phyloP scores from a whole-genome alignment of 768 basidiomycete genomes.

The Mycena galopus region DNA sequence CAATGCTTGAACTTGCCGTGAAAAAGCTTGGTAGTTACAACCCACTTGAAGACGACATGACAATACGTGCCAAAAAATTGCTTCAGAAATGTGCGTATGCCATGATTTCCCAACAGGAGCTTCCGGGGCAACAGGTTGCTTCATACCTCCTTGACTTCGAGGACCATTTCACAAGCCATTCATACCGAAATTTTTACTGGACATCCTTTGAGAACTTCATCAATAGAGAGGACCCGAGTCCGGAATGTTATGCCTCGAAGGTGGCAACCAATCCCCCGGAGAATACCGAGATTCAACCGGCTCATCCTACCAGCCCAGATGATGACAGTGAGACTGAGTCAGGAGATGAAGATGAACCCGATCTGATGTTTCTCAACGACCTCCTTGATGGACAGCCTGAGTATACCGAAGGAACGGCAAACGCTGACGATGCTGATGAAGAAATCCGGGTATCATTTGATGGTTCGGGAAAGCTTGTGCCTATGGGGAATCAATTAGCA shows the following conservation, averaged over 20 bases:
- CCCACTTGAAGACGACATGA: no score
- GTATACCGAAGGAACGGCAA: not conserved
- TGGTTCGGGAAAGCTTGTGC: constrained; percentile 32
- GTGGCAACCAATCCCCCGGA: not conserved
- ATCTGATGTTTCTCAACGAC: constrained; percentile 14
- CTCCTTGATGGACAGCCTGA: constrained; percentile 6
- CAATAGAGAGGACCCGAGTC: not conserved
- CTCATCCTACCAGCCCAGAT: not conserved
- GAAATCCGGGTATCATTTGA: constrained; percentile 32
- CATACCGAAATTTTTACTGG: constrained; percentile 35
- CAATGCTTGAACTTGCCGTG: not conserved
- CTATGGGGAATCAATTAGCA: constrained; percentile 34
- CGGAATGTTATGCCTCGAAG: constrained; percentile 24
- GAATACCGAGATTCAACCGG: not conserved
- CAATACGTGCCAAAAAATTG: no score
- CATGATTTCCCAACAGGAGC: no score
- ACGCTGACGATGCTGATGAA: constrained; percentile 16
- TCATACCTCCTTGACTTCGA: constrained; percentile 38
- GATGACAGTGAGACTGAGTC: constrained; percentile 9
- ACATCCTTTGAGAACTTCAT: not conserved
- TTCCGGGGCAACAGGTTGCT: no score
- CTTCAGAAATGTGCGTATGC: no score
- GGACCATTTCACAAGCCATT: constrained; percentile 46
- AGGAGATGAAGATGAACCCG: constrained; percentile 1
- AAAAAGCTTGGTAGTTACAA: no score